Base-by-base conservation (phyloP, 2,329 filamentous ascomycete species). In the Falciphora oryzae region DNA sequence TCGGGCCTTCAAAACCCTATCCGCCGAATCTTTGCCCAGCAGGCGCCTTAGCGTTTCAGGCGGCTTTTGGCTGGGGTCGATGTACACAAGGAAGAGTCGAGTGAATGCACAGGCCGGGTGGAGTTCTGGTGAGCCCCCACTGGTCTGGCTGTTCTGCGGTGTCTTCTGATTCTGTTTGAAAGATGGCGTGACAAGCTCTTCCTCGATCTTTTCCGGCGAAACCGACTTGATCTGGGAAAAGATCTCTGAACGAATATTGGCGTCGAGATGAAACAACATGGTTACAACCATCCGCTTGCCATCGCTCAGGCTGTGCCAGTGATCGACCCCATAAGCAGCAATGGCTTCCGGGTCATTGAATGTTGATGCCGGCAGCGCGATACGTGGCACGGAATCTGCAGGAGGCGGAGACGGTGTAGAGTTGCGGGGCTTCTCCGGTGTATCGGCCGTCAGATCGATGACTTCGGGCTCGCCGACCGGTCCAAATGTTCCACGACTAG, bases 61-160 rank as follows among this genome's bases (percentile, higher is more conserved):
- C 22, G 18, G 18, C 44, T 25, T 53, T 11, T 22, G 38, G 38
- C 38, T 25, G 8, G 44, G 44, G 22, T n/a, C 18, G 44, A 67
- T 62, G 63, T 67, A 75, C 0, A 63, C 64, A 28, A 69, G 63
- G 32, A 75, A 74, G 4, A 73, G 63, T 5, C 67, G 65, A 16
- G 64, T 66, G 10, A 73, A 69, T 1, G 57, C 59, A 13, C 50
- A 65, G 2, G 66, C 64, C 14, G 66, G 63, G 44, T 64, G 61
- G 22, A 53, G 44, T 1, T 60, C 58, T n/a, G n/a, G 58, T 10
- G 29, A 35, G 58, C 58, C 29, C 6, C 8, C 44, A 25, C 10
- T 25, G 7, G 18, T 11, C 44, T 53, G 44, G 44, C 44, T 53
- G 44, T 11, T n/a, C 44, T n/a, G 44, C 7, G 22, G 22, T 2